Conservation (phyloP, 139 green algal genomes). For the Chlorella sp. region DNA sequence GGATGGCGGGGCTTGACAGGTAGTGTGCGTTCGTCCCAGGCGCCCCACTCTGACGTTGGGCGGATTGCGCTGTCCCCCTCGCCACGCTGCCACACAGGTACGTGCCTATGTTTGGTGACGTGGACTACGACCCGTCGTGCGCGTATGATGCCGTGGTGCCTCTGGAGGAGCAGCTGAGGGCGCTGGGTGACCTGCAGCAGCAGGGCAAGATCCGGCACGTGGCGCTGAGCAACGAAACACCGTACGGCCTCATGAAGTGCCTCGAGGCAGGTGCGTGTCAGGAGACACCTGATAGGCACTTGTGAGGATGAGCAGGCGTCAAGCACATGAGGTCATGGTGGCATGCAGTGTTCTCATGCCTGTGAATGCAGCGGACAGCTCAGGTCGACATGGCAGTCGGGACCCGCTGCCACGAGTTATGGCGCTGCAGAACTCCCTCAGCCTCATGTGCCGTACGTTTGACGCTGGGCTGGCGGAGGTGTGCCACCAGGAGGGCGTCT, state of each 20-base stretch:
- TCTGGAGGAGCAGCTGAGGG: slow-evolving; percentile 78
- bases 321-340: no score
- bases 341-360: no score
- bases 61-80: no score
- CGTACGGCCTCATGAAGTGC: slow-evolving; percentile 63
- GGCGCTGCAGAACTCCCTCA: slow-evolving; percentile 59
- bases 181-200: slow-evolving; percentile 34
- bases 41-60: no score
- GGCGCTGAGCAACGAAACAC: slow-evolving; percentile 88
- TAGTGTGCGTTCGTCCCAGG: no score
- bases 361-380: no score
- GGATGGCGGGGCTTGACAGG: no score
- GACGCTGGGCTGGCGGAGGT: slow-evolving; percentile 62
- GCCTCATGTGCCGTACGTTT: slow-evolving; percentile 74
- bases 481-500: slow-evolving; percentile 63
- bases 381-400: no score
- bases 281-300: no score
- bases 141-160: slow-evolving; percentile 35
- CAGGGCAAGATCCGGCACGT: slow-evolving; percentile 54
- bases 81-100: no score
- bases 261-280: slow-evolving; percentile 22
- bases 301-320: no score
- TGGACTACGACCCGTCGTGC: slow-evolving; percentile 59
- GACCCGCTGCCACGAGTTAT: slow-evolving; percentile 40
- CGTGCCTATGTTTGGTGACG: slow-evolving; percentile 94